Percentiles rank a stretch among this genome's conserved stretches.
These are phyloP conservation scores for Pichia sp. DNA, from an alignment of 1,139 yeast genomes.

Conservation along the genomic window DNA sequence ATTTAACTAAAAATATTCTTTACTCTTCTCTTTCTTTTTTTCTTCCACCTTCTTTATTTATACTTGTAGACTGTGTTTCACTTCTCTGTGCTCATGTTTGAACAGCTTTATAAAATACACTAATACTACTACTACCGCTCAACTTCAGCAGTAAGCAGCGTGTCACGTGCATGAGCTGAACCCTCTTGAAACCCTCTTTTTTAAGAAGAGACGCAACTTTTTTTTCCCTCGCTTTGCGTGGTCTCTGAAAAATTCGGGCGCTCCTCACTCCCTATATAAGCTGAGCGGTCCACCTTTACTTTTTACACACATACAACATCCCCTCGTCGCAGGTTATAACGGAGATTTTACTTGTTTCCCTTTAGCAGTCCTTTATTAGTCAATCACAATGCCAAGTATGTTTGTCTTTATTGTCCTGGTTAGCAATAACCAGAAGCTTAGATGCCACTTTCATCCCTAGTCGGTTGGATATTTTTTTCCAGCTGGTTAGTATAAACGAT, in stretches of 20 bases:
- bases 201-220: neutral
- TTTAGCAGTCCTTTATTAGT: slow-evolving; percentile 3
- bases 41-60: neutral
- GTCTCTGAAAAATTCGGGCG: neutral
- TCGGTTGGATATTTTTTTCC: neutral
- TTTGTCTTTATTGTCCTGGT: neutral
- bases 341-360: neutral
- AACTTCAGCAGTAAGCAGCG: neutral
- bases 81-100: neutral
- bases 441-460: slow-evolving; percentile 8
- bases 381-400: slow-evolving; percentile 18
- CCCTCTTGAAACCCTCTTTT: slow-evolving; percentile 1
- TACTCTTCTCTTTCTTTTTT: neutral
- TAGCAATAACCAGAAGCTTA: neutral
- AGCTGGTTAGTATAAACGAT: slow-evolving; percentile 13
- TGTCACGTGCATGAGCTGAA: neutral
- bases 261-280: neutral
- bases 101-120: neutral
- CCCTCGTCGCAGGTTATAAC: too few species aligned
- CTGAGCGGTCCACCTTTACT: neutral
- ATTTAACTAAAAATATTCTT: neutral
- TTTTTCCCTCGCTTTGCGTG: neutral
- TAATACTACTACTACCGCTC: neutral
- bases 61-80: neutral
- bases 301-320: neutral